Base-by-base conservation (phyloP, 306 rosid genomes). In the Cajanus cajan region DNA sequence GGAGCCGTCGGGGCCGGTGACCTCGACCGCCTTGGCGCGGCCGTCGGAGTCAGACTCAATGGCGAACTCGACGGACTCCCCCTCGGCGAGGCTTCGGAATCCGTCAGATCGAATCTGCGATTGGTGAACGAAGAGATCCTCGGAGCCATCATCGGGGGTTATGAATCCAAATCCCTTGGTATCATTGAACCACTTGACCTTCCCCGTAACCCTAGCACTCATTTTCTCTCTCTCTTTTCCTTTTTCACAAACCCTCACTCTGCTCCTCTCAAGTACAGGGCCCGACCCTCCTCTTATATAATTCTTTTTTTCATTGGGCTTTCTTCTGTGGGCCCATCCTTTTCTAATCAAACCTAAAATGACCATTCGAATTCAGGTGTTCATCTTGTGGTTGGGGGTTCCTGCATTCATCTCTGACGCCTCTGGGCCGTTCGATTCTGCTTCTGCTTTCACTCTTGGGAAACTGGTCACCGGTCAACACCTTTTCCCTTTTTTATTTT, bases 111-210 rank as follows among this genome's bases (percentile, higher is more conserved):
- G 84, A 77, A 94, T 89, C 50, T 93, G 88, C 7, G 96, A 90
- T 50, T 94, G 97, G 41, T 94, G 98, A 7, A 94, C 98, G 14
- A 94, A 92, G 25, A 94, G 88, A 8, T 94, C 98, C 0, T 89
- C 97, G 19, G 90, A 80, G 4, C 97, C 98, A 40, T 92, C 86
- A 40, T 81, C 77, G 0, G 98, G 98, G 78, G 97, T 90, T 9
- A 94, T 94, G 90, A 94, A 94, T 1, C 98, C 97, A 41, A 79
- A 94, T 1, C 97, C 98, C 87, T 94, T 94, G 78, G 72, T 83
- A 72, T 94, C 98, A 13, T 86, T 92, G 90, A 94, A 94, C 98
- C 98, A 94, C 78, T 94, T 94, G 74, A 94, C 98, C 33, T 85
- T 94, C 2, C 98, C 98, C 45, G 40, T 84, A 22, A 85, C 68